Evolutionary conservation across 805 yeast genomes (phyloP).

Genomic region (Suhomyces canberraensis): DNA sequence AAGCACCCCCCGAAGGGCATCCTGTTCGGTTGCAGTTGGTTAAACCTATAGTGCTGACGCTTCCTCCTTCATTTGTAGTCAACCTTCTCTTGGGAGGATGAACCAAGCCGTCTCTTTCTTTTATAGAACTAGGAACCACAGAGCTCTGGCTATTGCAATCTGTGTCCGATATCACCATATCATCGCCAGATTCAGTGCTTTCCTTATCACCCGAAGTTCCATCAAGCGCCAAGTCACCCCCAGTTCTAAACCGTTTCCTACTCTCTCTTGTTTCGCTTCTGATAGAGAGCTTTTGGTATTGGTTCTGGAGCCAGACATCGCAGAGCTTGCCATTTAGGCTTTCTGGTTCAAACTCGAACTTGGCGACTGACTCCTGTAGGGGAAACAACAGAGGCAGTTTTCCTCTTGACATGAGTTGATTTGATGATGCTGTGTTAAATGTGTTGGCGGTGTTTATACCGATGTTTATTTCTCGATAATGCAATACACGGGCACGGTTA

Average conservation of each 20-base stretch:
- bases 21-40: neutral
- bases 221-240: slow-evolving; percentile 13
- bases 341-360: slow-evolving; percentile 27
- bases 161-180: slow-evolving; percentile 33
- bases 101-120: slow-evolving; percentile 15
- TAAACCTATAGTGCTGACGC: neutral
- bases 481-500: no score
- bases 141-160: slow-evolving; percentile 25
- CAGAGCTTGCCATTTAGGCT: slow-evolving; percentile 31
- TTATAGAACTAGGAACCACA: slow-evolving; percentile 8
- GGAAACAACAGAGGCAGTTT: slow-evolving; percentile 32
- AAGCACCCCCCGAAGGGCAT: slow-evolving; percentile 1
- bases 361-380: slow-evolving; percentile 25
- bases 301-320: slow-evolving; percentile 30
- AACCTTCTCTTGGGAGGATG: slow-evolving; percentile 41
- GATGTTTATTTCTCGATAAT: no score
- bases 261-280: slow-evolving; percentile 20
- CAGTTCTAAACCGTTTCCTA: slow-evolving; percentile 19
- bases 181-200: slow-evolving; percentile 28
- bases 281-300: slow-evolving; percentile 25
- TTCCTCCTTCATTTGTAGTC: slow-evolving; percentile 10
- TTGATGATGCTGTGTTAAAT: no score
- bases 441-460: no score
- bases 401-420: neutral
- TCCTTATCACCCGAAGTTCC: slow-evolving; percentile 10